phyloP scores from a whole-genome alignment of 2,329 filamentous ascomycete genomes.

The Colletotrichum lentis region DNA sequence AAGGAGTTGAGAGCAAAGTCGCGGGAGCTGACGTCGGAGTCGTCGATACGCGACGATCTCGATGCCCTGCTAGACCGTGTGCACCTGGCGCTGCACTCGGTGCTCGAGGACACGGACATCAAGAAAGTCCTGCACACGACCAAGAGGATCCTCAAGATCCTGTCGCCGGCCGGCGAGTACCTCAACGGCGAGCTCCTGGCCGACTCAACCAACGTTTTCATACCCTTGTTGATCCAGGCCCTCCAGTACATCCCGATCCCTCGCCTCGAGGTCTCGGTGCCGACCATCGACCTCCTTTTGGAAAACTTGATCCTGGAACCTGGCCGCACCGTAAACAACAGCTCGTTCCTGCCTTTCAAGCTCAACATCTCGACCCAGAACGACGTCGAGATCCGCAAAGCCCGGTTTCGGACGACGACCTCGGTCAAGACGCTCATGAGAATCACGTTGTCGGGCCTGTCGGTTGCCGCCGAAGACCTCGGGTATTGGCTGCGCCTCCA shows the following conservation, averaged over 20 bases:
- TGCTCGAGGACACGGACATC: constrained; percentile 76
- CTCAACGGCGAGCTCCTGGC: constrained; percentile 76
- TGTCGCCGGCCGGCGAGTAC: constrained; percentile 71
- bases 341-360: constrained; percentile 88
- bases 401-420: constrained; percentile 72
- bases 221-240: constrained; percentile 77
- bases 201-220: constrained; percentile 81
- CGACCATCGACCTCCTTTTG: constrained; percentile 82
- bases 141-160: constrained; percentile 71
- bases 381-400: constrained; percentile 85
- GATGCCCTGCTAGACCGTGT: constrained; percentile 75
- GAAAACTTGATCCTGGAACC: constrained; percentile 93
- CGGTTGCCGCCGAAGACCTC: constrained; percentile 83
- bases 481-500: constrained; percentile 90
- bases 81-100: constrained; percentile 71
- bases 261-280: constrained; percentile 84
- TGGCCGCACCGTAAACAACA: constrained; percentile 81
- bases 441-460: constrained; percentile 82
- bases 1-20: constrained; percentile 61
- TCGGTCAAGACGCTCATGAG: constrained; percentile 75
- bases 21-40: constrained; percentile 71
- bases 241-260: constrained; percentile 92
- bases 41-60: constrained; percentile 75
- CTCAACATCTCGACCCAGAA: constrained; percentile 85
- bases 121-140: constrained; percentile 73